Evolutionary conservation across 129 eudicot genomes (phyloP).

Genomic region (sunflower (Helianthus annuus)): HanXRQr2.0-SUNRISE NC_035436.2:191929959-191930458

Average conservation of each 20-base stretch:
- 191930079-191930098: slow-evolving; percentile 74
- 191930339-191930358: slow-evolving; percentile 91
- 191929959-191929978: slow-evolving; percentile 33
- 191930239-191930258: slow-evolving; percentile 72
- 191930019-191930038: slow-evolving; percentile 89
- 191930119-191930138: slow-evolving; percentile 74
- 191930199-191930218: background rate
- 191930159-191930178: background rate
- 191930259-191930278: slow-evolving; percentile 78
- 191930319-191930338: slow-evolving; percentile 97
- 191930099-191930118: slow-evolving; percentile 57
- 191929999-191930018: slow-evolving; percentile 94
- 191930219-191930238: slow-evolving; percentile 36
- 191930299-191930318: slow-evolving; percentile 75
- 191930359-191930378: slow-evolving; percentile 97
- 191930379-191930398: slow-evolving; percentile 87
- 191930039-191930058: slow-evolving; percentile 84
- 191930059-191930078: slow-evolving; percentile 65
- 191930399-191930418: background rate
- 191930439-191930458: slow-evolving; percentile 26
- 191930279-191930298: slow-evolving; percentile 79
- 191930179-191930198: background rate
- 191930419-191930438: slow-evolving; percentile 27
- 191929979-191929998: slow-evolving; percentile 90
- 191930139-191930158: background rate